phyloP scores from a whole-genome alignment of 2,329 filamentous ascomycete genomes.

The Aureobasidium sp. region DNA sequence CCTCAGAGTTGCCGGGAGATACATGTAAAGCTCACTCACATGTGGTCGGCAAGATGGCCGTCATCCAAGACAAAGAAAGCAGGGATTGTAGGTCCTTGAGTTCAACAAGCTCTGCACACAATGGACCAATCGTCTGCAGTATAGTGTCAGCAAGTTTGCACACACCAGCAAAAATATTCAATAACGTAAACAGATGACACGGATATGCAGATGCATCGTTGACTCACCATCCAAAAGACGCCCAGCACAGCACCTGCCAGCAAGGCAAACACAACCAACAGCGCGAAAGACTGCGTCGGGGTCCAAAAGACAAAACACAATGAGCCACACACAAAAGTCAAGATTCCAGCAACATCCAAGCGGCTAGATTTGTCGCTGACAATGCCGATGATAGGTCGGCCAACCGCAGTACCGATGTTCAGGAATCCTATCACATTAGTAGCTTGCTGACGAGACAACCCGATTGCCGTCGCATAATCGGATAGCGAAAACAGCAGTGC shows the following conservation, averaged over 20 bases:
- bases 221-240: constrained; percentile 70
- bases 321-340: constrained; percentile 70
- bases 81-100: too few relatives aligned
- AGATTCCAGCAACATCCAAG: constrained; percentile 74
- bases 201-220: too few relatives aligned
- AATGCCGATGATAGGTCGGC: constrained; percentile 76
- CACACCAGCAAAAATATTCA: too few relatives aligned
- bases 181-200: too few relatives aligned
- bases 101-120: too few relatives aligned
- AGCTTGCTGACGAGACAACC: constrained; percentile 72
- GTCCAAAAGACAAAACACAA: constrained; percentile 79
- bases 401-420: constrained; percentile 72
- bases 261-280: constrained; percentile 76
- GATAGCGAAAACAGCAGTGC: constrained; percentile 82
- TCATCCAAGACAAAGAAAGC: too few relatives aligned
- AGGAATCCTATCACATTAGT: constrained; percentile 78
- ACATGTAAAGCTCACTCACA: too few relatives aligned
- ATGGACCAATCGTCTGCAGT: too few relatives aligned
- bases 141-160: too few relatives aligned
- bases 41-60: too few relatives aligned
- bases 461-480: constrained; percentile 75
- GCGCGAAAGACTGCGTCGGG: constrained; percentile 71
- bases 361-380: constrained; percentile 75
- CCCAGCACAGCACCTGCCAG: constrained; percentile 73
- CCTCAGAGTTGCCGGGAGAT: too few relatives aligned